Evolutionary conservation across 768 basidiomycete genomes (phyloP).

Genomic region (Mycena galopus): DNA sequence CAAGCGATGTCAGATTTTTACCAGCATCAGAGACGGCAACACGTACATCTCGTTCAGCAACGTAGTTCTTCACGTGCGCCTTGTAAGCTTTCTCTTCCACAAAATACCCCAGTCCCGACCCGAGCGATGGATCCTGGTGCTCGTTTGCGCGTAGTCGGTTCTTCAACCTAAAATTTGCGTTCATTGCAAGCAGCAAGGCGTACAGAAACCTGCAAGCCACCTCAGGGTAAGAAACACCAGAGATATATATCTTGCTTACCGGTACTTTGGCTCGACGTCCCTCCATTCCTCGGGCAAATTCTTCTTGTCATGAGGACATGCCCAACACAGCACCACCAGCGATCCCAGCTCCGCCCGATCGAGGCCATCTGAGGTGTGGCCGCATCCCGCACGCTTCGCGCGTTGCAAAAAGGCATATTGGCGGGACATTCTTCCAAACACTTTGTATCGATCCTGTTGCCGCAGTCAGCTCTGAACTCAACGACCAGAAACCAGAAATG

Average conservation of each 20-base stretch:
- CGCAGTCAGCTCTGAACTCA: too few species aligned
- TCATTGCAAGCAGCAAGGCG: constrained; percentile 27
- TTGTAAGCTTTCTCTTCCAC: constrained; percentile 25
- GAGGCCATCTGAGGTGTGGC: constrained; percentile 20
- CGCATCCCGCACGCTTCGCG: constrained; percentile 6
- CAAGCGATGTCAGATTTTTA: too few species aligned
- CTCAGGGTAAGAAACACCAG: background rate
- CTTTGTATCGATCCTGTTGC: background rate
- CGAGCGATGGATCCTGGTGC: constrained; percentile 32
- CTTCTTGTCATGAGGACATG: constrained; percentile 34
- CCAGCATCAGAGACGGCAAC: too few species aligned
- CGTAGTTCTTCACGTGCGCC: too few species aligned
- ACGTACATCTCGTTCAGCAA: constrained; percentile 22
- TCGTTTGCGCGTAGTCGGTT: too few species aligned
- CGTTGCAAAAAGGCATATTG: background rate
- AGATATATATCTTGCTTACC: background rate
- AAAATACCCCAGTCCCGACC: constrained; percentile 30
- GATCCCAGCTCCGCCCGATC: constrained; percentile 2
- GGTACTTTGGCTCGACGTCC: background rate
- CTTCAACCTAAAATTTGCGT: constrained; percentile 41
- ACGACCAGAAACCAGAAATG: too few species aligned
- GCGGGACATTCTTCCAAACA: background rate
- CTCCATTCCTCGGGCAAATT: constrained; percentile 39
- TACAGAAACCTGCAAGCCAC: constrained; percentile 22
- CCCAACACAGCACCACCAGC: constrained; percentile 37